Evolutionary conservation across 2,329 filamentous ascomycete genomes (phyloP), one percentile per base, ranked within the genome.

Genomic region (Fusarium tricinctum): DNA sequence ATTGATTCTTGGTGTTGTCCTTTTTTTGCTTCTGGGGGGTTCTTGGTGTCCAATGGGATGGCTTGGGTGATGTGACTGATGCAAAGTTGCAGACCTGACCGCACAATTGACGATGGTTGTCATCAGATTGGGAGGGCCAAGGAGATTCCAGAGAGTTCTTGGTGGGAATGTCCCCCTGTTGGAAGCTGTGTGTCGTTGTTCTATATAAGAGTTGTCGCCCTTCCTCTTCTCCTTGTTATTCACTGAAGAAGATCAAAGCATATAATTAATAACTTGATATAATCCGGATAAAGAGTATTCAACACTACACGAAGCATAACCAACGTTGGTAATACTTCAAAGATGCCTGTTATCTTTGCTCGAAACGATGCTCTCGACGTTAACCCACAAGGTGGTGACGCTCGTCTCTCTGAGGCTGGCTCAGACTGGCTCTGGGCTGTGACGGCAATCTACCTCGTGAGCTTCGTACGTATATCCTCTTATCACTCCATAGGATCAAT

Each of bases 391-490:
- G 66, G 62, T 4, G 81, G 81, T 10, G 76, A 78, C 19, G 72
- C 77, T 40, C 74, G 81, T 19, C 78, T 86, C 20, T 79, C 80
- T 1, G 75, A 75, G 2, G 75, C 83, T 57, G 86, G 85, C 55
- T 86, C 84, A 42, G 76, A 85, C 78, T 88, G 85, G 85, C 79
- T 87, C 14, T 88, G 82, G 81, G 80, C 85, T 32, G 83, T 85
- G n/a, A 82, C 81, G 7, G 83, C 84, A 56, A 52, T 87, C 71
- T 86, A 83, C 67, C 61, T 76, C 8, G 22, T 86, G 17, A 77
- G 79, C n/a, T 83, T 85, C 61, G 82, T 84, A 73, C 43, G 81
- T 74, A 14, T 13, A 19, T 38, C 42, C 8, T n/a, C 17, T 26
- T 7, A 22, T 9, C 14, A 13, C 8, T n/a, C 6, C 7, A n/a